Evolutionary conservation across 1,284 basidiomycete genomes (phyloP).

Genomic region (Peniophora sp.): DNA sequence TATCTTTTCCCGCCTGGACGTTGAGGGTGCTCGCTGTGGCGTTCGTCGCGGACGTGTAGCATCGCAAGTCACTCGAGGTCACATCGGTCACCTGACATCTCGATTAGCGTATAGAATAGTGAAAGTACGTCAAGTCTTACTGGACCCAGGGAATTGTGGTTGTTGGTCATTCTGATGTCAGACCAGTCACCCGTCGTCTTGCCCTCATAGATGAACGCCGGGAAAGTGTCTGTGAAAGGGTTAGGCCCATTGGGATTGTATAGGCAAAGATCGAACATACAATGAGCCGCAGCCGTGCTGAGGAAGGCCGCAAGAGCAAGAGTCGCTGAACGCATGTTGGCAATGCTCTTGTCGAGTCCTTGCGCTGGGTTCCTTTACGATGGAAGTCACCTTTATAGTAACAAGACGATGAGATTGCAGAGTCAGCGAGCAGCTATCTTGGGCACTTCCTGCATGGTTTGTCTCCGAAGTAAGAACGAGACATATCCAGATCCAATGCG

Average conservation of each 20-base stretch:
- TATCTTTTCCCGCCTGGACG: conserved; percentile 18
- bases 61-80: conserved; percentile 25
- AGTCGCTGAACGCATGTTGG: not conserved
- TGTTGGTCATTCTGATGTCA: conserved; percentile 36
- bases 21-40: conserved; percentile 21
- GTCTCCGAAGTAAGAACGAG: too few species aligned
- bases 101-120: not conserved
- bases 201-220: conserved; percentile 30
- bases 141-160: conserved; percentile 32
- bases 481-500: too few species aligned
- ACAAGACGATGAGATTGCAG: too few species aligned
- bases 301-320: not conserved
- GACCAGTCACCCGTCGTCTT: conserved; percentile 27
- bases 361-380: not conserved
- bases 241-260: not conserved
- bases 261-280: not conserved
- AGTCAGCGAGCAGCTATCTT: too few species aligned
- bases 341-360: not conserved
- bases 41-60: conserved; percentile 27
- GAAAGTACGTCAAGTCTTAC: conserved; percentile 14
- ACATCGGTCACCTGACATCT: conserved; percentile 23
- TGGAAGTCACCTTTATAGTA: too few species aligned
- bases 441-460: too few species aligned
- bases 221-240: conserved; percentile 29
- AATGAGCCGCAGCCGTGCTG: not conserved